A percentile compares a stretch with the other conserved stretches of the same genome.
phyloP scores from a whole-genome alignment of 306 rosid genomes.

The Senna tora region DNA sequence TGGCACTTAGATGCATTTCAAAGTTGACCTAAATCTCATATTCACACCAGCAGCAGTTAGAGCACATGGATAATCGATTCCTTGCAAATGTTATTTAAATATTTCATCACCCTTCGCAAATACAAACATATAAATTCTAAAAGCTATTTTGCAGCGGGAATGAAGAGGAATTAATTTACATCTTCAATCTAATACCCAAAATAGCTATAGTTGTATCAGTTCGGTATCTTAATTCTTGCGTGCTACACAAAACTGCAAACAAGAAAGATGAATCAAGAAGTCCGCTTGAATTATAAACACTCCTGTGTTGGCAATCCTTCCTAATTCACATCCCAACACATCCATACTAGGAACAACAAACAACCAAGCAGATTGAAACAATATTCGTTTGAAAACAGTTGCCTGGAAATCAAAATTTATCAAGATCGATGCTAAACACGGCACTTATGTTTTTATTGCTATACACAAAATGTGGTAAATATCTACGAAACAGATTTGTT shows the following conservation, averaged over 20 bases:
- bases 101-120: conserved; percentile 8
- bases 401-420: conserved; percentile 5
- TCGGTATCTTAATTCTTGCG: neutral
- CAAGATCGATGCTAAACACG: neutral
- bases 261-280: conserved; percentile 8
- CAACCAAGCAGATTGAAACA: conserved; percentile 19
- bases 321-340: conserved; percentile 9
- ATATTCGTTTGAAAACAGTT: conserved; percentile 2
- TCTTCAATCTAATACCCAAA: conserved; percentile 29
- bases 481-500: neutral
- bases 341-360: conserved; percentile 11
- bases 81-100: neutral
- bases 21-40: conserved; percentile 11
- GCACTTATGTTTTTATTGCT: conserved; percentile 1
- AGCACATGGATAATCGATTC: neutral
- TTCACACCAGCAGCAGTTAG: conserved; percentile 3
- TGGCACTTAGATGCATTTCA: neutral
- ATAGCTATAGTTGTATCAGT: neutral
- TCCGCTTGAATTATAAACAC: conserved; percentile 10
- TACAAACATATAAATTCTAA: conserved; percentile 13
- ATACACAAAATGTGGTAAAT: conserved; percentile 22
- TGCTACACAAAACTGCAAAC: neutral
- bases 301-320: neutral
- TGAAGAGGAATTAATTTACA: conserved; percentile 32
- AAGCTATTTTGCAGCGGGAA: conserved; percentile 7